These are phyloP conservation scores for Xylariaceae sp. DNA, from an alignment of 2,329 filamentous ascomycete genomes.

Conservation along the genomic window DNA sequence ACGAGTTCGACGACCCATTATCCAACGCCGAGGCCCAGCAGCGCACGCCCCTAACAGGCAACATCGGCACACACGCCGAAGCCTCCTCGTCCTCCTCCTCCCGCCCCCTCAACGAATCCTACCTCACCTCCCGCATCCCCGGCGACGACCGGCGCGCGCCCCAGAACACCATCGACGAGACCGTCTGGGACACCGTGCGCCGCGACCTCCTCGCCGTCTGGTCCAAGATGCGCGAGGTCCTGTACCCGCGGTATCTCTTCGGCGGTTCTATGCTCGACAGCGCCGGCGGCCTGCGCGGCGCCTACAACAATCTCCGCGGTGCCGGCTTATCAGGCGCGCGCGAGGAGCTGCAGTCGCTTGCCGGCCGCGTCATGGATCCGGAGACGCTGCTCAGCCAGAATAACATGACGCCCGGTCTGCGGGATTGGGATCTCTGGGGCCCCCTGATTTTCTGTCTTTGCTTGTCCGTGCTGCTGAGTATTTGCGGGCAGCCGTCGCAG, in stretches of 20 bases:
- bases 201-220: conserved; percentile 89
- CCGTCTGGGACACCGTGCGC: conserved; percentile 93
- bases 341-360: conserved; percentile 57
- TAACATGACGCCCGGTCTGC: conserved; percentile 80
- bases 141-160: conserved; percentile 89
- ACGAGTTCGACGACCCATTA: conserved; percentile 88
- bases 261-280: conserved; percentile 59
- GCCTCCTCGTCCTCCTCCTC: conserved; percentile 51
- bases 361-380: conserved; percentile 58
- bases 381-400: conserved; percentile 55
- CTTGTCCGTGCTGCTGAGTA: conserved; percentile 79
- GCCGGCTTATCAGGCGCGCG: conserved; percentile 55
- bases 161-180: conserved; percentile 92
- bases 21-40: conserved; percentile 61
- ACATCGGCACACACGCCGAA: conserved; percentile 52
- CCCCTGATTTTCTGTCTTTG: conserved; percentile 90
- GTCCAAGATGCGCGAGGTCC: conserved; percentile 96
- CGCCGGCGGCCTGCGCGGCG: conserved; percentile 48
- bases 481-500: conserved; percentile 73
- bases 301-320: conserved; percentile 56
- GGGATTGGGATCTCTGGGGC: conserved; percentile 98
- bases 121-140: conserved; percentile 81
- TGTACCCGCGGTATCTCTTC: conserved; percentile 92
- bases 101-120: conserved; percentile 63
- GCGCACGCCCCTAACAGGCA: conserved; percentile 75